phyloP scores from a whole-genome alignment of 768 basidiomycete genomes.

The Russula emetica region DNA sequence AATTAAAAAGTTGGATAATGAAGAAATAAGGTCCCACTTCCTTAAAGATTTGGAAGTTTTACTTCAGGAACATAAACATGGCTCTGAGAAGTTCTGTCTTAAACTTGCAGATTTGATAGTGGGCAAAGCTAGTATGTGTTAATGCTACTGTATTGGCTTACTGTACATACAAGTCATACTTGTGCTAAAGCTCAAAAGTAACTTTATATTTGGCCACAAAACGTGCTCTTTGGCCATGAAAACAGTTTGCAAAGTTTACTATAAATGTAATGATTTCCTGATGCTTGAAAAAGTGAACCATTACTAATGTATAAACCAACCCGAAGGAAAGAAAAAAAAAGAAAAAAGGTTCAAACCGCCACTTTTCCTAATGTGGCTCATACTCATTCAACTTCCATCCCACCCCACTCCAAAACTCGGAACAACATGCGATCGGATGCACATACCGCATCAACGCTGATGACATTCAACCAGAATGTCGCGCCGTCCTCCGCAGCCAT shows the following conservation, averaged over 20 bases:
- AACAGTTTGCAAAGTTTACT: neutral
- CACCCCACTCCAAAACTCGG: constrained; percentile 47
- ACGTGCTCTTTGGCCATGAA: neutral
- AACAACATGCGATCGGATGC: constrained; percentile 35
- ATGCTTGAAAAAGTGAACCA: neutral
- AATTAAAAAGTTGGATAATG: too few species aligned
- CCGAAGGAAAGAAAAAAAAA: neutral
- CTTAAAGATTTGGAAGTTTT: too few species aligned
- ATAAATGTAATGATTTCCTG: neutral
- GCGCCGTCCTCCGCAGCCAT: constrained; percentile 29
- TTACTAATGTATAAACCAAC: neutral
- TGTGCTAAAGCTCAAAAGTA: too few species aligned
- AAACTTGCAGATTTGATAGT: too few species aligned
- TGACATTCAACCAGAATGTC: constrained; percentile 34
- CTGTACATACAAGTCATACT: too few species aligned
- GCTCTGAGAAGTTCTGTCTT: too few species aligned
- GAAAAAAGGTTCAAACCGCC: neutral
- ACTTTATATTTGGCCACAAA: neutral
- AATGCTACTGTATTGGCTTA: too few species aligned
- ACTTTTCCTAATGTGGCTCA: neutral
- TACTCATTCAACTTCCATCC: neutral
- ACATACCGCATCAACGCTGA: constrained; percentile 35
- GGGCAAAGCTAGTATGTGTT: too few species aligned
- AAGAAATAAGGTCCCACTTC: too few species aligned
- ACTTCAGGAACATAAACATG: too few species aligned